phyloP scores from a whole-genome alignment of 1,284 basidiomycete species.

The Trichosporon sp. region DNA sequence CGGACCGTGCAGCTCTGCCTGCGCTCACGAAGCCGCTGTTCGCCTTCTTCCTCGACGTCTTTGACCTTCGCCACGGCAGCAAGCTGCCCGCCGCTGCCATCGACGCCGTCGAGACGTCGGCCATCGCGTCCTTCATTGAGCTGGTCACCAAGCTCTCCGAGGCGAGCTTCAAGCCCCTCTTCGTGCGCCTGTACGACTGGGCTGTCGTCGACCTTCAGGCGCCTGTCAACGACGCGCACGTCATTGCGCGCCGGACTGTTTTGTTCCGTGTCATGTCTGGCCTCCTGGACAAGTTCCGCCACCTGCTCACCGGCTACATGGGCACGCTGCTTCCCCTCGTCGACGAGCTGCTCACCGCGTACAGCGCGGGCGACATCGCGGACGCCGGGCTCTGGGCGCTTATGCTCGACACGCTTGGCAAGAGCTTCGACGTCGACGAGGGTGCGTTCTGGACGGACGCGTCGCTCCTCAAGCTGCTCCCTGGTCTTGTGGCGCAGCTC shows the following conservation, averaged over 20 bases:
- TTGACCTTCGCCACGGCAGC: slow-evolving; percentile 57
- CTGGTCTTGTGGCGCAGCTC: slow-evolving; percentile 63
- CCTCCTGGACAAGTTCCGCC: slow-evolving; percentile 80
- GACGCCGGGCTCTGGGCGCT: slow-evolving; percentile 59
- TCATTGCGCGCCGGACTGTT: slow-evolving; percentile 55
- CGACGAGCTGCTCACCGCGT: slow-evolving; percentile 61
- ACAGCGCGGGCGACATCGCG: slow-evolving; percentile 38
- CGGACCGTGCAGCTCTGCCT: slow-evolving; percentile 62
- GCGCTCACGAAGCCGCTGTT: slow-evolving; percentile 70
- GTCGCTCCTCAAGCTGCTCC: slow-evolving; percentile 61
- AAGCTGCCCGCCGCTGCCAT: slow-evolving; percentile 38
- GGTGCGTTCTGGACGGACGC: slow-evolving; percentile 86
- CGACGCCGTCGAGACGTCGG: slow-evolving; percentile 49
- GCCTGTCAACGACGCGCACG: slow-evolving; percentile 27
- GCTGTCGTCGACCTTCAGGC: slow-evolving; percentile 63
- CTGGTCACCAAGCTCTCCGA: slow-evolving; percentile 93
- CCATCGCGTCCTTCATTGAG: slow-evolving; percentile 72
- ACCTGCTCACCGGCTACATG: slow-evolving; percentile 86
- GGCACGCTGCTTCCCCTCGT: slow-evolving; percentile 67
- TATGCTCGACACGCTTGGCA: slow-evolving; percentile 62
- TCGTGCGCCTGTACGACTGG: slow-evolving; percentile 92
- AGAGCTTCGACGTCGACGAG: slow-evolving; percentile 73
- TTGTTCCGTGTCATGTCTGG: slow-evolving; percentile 69
- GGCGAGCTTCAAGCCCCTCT: slow-evolving; percentile 83
- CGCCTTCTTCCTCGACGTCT: slow-evolving; percentile 74